These are phyloP conservation scores for Neurospora sp. DNA, from an alignment of 495 filamentous ascomycete genomes.

Conservation along the genomic window DNA sequence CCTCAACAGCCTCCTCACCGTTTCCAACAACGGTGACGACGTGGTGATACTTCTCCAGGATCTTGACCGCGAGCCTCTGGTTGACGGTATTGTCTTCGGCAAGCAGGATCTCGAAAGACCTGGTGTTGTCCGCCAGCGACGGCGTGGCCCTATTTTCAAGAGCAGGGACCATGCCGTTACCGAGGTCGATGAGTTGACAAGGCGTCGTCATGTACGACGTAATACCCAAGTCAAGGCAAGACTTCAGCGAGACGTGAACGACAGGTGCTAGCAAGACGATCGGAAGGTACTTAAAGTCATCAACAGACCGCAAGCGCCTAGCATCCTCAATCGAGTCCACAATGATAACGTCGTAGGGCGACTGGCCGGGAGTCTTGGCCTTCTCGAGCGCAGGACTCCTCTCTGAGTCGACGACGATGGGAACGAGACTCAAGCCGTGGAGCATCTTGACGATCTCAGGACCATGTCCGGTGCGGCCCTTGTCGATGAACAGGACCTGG, in stretches of 20 bases:
- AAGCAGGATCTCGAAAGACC: constrained; percentile 90
- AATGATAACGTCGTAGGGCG: constrained; percentile 87
- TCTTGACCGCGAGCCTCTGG: constrained; percentile 91
- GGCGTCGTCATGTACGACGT: constrained; percentile 99
- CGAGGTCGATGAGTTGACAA: constrained; percentile 88
- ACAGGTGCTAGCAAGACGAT: constrained; percentile 87
- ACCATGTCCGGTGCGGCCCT: constrained; percentile 71
- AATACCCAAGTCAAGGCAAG: constrained; percentile 90
- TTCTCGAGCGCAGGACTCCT: constrained; percentile 33
- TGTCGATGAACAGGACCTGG: constrained; percentile 92
- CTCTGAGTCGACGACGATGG: constrained; percentile 69
- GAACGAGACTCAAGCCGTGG: constrained; percentile 64
- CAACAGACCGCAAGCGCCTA: constrained; percentile 69
- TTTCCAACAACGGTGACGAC: constrained; percentile 94
- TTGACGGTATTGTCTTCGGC: constrained; percentile 98
- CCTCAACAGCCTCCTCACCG: constrained; percentile 82
- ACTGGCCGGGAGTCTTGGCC: constrained; percentile 46
- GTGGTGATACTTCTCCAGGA: constrained; percentile 96
- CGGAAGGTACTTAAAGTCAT: constrained; percentile 96
- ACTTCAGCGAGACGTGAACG: constrained; percentile 88
- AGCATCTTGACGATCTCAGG: constrained; percentile 73
- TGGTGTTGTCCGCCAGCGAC: constrained; percentile 84
- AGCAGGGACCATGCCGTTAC: constrained; percentile 97
- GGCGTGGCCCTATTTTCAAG: constrained; percentile 89
- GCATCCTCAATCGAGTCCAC: constrained; percentile 92